Evolutionary conservation across 1,284 basidiomycete species (phyloP), one percentile per base, ranked within the genome.

Genomic region (Anthracocystis panici-leucophaei): DNA sequence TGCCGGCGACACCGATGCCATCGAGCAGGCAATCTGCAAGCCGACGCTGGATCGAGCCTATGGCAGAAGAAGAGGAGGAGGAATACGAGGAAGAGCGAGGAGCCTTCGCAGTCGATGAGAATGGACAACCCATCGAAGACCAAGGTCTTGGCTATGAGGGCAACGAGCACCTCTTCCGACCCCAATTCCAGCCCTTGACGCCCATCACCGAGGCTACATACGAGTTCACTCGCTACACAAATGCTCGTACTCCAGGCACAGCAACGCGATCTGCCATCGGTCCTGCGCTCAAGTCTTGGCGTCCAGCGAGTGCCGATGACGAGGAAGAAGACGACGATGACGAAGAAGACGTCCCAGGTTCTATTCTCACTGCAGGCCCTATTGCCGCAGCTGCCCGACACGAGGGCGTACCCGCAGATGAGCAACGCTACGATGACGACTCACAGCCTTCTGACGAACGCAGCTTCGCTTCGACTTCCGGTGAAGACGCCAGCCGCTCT

Each of bases 181-280:
- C 63, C 27, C 79, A 70, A 38, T 77, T 79, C 73, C 74, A 79
- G 58, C 78, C 78, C 1, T 62, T 82, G 20, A 80, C 81, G 21
- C 78, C 79, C 14, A 82, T 84, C 65, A 82, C 82, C 10, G 82
- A 84, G 61, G 75, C 75, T 1, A 81, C 79, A 3, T 77, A 65
- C 59, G 81, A 82, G 51, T 64, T 78, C 44, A 80, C 81, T 10
- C 77, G 81, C 18, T 77, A 73, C 58, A 81, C 79, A 8, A 71
- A 59, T 33, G 60, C 64, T 1, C 66, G 67, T n/a, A 79, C 77
- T 48, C 77, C 77, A 3, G 73, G 63, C 23, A 78, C 76, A 0
- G 76, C 72, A 2, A 75, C 65, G 21, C 62, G 69, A 12, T 66
- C 74, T 12, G 54, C 60, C 16, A 44, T 59, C 11, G 44, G 55